These are phyloP conservation scores for Coemansia sp. DNA, from an alignment of 192 early-diverging fungal genomes.

Conservation along the genomic window DNA sequence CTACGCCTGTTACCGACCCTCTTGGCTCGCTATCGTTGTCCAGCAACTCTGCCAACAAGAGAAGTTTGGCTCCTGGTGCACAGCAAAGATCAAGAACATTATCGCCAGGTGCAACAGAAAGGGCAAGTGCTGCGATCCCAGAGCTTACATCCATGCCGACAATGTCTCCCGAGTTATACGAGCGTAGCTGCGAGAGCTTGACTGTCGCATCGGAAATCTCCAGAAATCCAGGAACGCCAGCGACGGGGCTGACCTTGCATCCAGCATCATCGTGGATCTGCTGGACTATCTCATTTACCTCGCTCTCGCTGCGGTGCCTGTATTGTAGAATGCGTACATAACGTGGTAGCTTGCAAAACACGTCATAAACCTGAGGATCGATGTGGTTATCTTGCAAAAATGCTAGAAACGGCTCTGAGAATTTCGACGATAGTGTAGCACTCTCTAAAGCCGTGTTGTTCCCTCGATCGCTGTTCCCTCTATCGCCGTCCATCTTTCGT, in stretches of 20 bases:
- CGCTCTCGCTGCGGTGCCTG: conserved; percentile 34
- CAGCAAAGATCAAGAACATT: conserved; percentile 90
- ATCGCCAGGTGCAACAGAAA: conserved; percentile 70
- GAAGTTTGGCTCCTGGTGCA: conserved; percentile 87
- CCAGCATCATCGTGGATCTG: conserved; percentile 54
- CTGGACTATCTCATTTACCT: conserved; percentile 26
- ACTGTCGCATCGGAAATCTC: conserved; percentile 37
- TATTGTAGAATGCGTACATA: conserved; percentile 67
- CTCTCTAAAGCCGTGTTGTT: neutral
- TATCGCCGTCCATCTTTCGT: too few relatives aligned
- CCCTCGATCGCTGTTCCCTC: neutral
- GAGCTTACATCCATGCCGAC: conserved; percentile 85
- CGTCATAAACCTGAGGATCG: conserved; percentile 61
- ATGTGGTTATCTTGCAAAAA: conserved; percentile 76
- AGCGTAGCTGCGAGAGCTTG: conserved; percentile 56
- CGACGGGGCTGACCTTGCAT: conserved; percentile 52
- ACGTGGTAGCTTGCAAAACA: conserved; percentile 61
- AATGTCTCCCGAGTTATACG: conserved; percentile 51
- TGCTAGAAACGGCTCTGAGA: conserved; percentile 64
- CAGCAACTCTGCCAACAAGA: conserved; percentile 73
- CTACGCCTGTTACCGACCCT: conserved; percentile 93
- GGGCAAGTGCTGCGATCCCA: conserved; percentile 77
- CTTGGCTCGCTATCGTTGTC: conserved; percentile 27
- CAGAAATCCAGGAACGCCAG: conserved; percentile 64
- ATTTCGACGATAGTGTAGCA: conserved; percentile 1